Conservation (phyloP, 306 rosid genomes). For the Chamaecrista fasciculata region DNA sequence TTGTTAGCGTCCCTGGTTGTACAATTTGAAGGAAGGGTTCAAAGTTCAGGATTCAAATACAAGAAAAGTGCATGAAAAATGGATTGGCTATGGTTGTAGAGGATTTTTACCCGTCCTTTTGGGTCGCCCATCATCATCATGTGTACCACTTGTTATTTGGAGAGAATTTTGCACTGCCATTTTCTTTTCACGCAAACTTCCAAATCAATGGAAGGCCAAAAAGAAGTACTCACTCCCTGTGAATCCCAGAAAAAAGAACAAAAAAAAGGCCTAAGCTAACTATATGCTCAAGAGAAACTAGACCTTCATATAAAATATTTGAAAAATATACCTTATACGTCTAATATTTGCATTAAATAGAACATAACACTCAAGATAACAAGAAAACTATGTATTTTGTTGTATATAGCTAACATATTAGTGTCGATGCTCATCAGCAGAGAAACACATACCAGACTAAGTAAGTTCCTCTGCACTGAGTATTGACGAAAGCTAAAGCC, state of each 20-base stretch:
- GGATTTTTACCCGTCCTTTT: constrained; percentile 57
- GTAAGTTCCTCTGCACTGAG: constrained; percentile 1
- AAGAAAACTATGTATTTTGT: background rate
- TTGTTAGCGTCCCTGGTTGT: constrained; percentile 47
- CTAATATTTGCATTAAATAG: background rate
- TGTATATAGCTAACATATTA: too few relatives aligned
- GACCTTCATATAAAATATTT: background rate
- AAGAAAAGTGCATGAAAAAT: constrained; percentile 12
- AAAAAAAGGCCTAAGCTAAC: constrained; percentile 13
- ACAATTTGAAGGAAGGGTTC: constrained; percentile 2
- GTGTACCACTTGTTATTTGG: constrained; percentile 40
- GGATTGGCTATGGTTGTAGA: constrained; percentile 5
- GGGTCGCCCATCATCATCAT: constrained; percentile 62
- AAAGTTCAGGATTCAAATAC: constrained; percentile 19
- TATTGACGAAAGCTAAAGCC: constrained; percentile 5
- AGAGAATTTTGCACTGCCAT: constrained; percentile 55
- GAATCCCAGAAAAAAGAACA: constrained; percentile 2
- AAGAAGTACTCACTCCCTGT: constrained; percentile 23
- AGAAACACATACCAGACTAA: background rate
- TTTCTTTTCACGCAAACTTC: constrained; percentile 18
- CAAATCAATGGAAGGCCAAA: constrained; percentile 23
- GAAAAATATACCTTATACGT: background rate
- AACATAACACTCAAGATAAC: too few relatives aligned
- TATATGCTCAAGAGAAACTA: constrained; percentile 22
- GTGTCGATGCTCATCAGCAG: background rate